Percentiles rank a stretch among this genome's conserved stretches.
Conservation (phyloP, 176 grass and related monocot species). For the Oryza officinalis region DNA sequence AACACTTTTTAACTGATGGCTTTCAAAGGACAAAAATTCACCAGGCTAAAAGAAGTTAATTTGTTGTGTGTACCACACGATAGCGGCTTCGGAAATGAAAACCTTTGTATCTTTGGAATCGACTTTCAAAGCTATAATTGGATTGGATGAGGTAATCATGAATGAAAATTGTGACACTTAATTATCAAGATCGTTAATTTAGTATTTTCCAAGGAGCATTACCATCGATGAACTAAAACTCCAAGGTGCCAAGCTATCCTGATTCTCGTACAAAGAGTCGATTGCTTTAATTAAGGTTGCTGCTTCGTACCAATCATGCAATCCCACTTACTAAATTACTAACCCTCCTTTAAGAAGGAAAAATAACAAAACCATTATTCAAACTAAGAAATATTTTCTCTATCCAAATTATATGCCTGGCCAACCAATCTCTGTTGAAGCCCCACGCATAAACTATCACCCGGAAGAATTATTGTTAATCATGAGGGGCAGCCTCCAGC, state of each 20-base stretch:
- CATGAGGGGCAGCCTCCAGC: constrained; percentile 20
- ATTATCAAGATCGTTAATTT: not conserved
- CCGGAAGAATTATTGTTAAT: constrained; percentile 17
- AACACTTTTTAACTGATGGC: too few relatives aligned
- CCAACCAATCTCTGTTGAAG: constrained; percentile 20
- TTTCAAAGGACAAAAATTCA: too few relatives aligned
- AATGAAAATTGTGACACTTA: not conserved
- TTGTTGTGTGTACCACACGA: too few relatives aligned
- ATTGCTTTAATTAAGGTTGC: not conserved
- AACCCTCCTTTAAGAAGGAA: not conserved
- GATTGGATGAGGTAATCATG: not conserved
- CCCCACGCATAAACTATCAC: not conserved
- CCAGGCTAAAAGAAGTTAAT: too few relatives aligned
- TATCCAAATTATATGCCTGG: not conserved
- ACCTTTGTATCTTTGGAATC: not conserved
- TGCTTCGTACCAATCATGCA: not conserved
- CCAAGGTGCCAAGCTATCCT: not conserved
- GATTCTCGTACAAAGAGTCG: not conserved
- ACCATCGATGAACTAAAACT: not conserved
- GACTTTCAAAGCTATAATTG: not conserved
- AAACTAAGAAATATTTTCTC: not conserved
- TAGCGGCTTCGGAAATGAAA: not conserved
- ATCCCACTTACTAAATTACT: constrained; percentile 11
- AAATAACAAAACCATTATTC: not conserved
- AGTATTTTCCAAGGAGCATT: not conserved